Base-by-base conservation (phyloP, 2,329 filamentous ascomycete genomes). In the Chaetomiaceae sp. region DNA sequence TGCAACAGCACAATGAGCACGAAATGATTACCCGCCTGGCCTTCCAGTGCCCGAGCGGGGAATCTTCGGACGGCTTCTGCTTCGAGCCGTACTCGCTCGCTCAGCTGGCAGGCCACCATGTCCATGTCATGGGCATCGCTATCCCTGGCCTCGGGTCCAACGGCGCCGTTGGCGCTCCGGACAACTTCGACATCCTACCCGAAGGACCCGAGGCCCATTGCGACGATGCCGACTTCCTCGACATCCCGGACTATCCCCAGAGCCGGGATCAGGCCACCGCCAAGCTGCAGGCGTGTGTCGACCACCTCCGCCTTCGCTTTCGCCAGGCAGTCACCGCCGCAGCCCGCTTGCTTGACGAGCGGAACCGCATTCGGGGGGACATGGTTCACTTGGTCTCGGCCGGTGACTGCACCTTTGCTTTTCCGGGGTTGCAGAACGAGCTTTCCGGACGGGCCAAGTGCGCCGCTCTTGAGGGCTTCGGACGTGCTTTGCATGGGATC, bases 1-100 rank as follows among this genome's bases (percentile, higher is more conserved):
- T 60, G 20, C 52, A 53, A 5, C 58, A 60, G 43, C 55, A 60
- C 51, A 60, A 60, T 42, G 58, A 60, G 46, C 58, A 60, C 44
- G 58, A 60, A 37, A 58, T 60, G 54, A 55, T 60, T 33, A 60
- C 58, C 7, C 57, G 58, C n/a, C 19, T 59, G 39, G 57, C 58
- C 5, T 59, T 60, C 35, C 58, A 58, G 42, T 60, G 58, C 30
- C 42, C 49, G 5, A 43, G 34, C 25, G 55, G 54, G 13, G 43
- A 48, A 19, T 54, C 53, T 38, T 58, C 57, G 5, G 58, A 60
- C 33, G 58, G 58, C 13, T 44, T 40, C 16, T 60, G 58, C 44
- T 60, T 60, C 37, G 58, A 60, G 20, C 55, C 57, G 4, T 50
- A 55, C 5, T 60, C 58, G 6, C 57, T 59, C 21, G 58, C 57